phyloP scores from a whole-genome alignment of 139 green algal species.

The Ettlia oleoabundans region DNA sequence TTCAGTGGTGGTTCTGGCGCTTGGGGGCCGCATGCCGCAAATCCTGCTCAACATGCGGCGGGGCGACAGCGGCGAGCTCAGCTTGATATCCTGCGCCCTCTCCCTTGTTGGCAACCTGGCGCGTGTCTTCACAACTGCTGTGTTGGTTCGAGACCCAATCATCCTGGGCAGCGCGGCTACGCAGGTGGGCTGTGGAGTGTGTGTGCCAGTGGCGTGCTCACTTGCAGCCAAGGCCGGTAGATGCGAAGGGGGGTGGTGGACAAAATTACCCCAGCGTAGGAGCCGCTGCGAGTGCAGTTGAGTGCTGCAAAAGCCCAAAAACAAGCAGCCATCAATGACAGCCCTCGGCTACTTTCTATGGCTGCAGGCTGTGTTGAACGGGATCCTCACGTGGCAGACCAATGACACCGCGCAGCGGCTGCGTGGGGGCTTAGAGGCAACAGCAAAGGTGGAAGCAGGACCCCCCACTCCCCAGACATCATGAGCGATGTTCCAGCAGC shows the following conservation, averaged over 20 bases:
- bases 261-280: too few species aligned
- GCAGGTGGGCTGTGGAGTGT: background rate
- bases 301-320: too few species aligned
- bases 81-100: conserved; percentile 64
- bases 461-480: background rate
- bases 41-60: conserved; percentile 77
- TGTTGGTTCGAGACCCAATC: conserved; percentile 68
- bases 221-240: background rate
- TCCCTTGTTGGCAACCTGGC: conserved; percentile 75
- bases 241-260: background rate
- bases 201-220: background rate
- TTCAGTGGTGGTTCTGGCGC: conserved; percentile 63
- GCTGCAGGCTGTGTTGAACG: conserved; percentile 45
- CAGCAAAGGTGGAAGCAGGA: too few species aligned
- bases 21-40: conserved; percentile 55
- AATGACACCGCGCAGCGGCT: conserved; percentile 23
- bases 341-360: background rate
- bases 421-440: background rate
- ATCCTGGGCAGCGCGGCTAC: conserved; percentile 41
- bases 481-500: too few species aligned
- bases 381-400: conserved; percentile 47
- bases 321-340: too few species aligned
- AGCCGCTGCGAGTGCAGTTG: too few species aligned
- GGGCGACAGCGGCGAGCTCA: conserved; percentile 79
- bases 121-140: conserved; percentile 76